Evolutionary conservation across 352 stramenopile species (phyloP).

Genomic region (Phytophthora europaea): DNA sequence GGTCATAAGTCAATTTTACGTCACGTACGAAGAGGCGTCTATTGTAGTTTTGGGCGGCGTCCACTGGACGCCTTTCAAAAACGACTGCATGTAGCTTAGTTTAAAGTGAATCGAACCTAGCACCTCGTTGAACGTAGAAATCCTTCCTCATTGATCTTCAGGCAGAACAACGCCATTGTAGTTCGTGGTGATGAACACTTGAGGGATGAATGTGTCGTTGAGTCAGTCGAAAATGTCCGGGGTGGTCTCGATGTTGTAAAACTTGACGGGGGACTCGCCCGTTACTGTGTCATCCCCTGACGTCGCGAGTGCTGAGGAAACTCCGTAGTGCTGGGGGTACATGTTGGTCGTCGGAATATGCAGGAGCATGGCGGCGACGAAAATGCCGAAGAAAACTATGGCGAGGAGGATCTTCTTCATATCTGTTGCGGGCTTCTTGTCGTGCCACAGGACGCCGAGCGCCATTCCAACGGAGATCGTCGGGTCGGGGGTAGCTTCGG

Average conservation of each 20-base stretch:
- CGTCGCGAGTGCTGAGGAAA: conserved; percentile 45
- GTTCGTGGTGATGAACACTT: conserved; percentile 56
- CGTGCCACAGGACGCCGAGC: conserved; percentile 48
- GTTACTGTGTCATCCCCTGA: conserved; percentile 59
- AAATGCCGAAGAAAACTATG: conserved; percentile 52
- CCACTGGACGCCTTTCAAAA: no score
- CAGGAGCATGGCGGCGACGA: conserved; percentile 52
- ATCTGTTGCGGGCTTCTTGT: conserved; percentile 48
- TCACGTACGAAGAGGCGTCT: not conserved
- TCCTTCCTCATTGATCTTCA: conserved; percentile 34
- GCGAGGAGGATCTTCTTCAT: conserved; percentile 47
- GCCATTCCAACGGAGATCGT: conserved; percentile 38
- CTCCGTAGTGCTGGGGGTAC: conserved; percentile 43
- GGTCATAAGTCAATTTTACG: not conserved
- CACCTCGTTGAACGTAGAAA: conserved; percentile 54
- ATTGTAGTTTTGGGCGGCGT: no score
- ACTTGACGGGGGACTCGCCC: conserved; percentile 47
- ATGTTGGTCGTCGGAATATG: conserved; percentile 50
- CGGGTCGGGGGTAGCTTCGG: not conserved
- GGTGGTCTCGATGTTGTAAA: conserved; percentile 52
- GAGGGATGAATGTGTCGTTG: conserved; percentile 50
- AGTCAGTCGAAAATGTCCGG: conserved; percentile 59
- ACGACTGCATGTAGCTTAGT: conserved; percentile 21
- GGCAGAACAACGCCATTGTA: conserved; percentile 49
- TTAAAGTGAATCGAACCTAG: conserved; percentile 48